phyloP scores from a whole-genome alignment of 169 alveolate species.

The Nephromyces sp. region DNA sequence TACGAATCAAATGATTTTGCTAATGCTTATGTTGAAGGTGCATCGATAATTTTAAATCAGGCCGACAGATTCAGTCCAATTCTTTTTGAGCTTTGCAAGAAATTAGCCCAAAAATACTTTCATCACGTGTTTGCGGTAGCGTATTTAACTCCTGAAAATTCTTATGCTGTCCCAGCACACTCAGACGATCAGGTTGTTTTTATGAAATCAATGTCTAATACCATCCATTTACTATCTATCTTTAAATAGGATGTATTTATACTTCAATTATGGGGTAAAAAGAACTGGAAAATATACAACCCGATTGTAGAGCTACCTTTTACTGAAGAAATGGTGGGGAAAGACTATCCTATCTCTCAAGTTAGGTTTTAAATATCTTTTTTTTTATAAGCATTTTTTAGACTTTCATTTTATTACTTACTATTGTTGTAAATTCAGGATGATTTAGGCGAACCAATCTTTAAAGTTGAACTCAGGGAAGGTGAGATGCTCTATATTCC shows the following conservation, averaged over 20 bases:
- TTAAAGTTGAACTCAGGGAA: background rate
- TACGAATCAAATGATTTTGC: background rate
- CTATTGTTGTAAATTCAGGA: no score
- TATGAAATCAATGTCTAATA: background rate
- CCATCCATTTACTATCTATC: background rate
- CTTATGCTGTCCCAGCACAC: constrained; percentile 33
- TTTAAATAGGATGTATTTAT: constrained; percentile 26
- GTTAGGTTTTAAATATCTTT: no score
- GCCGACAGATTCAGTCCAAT: constrained; percentile 23
- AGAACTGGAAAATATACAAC: constrained; percentile 13
- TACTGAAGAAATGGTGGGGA: constrained; percentile 31
- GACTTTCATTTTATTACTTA: no score
- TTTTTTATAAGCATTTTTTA: no score
- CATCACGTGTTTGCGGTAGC: constrained; percentile 27
- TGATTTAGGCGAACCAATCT: constrained; percentile 9
- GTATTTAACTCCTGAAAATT: constrained; percentile 31
- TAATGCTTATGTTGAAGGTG: constrained; percentile 5
- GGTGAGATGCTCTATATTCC: constrained; percentile 37
- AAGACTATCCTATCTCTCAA: background rate
- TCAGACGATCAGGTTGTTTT: constrained; percentile 36
- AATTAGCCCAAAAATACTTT: constrained; percentile 4
- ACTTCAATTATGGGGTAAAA: constrained; percentile 31
- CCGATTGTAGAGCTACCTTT: background rate
- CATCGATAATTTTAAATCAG: constrained; percentile 18
- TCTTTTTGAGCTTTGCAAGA: constrained; percentile 4